Conservation (phyloP, 2,329 filamentous ascomycete genomes). For the Neonectria coccinea region DNA sequence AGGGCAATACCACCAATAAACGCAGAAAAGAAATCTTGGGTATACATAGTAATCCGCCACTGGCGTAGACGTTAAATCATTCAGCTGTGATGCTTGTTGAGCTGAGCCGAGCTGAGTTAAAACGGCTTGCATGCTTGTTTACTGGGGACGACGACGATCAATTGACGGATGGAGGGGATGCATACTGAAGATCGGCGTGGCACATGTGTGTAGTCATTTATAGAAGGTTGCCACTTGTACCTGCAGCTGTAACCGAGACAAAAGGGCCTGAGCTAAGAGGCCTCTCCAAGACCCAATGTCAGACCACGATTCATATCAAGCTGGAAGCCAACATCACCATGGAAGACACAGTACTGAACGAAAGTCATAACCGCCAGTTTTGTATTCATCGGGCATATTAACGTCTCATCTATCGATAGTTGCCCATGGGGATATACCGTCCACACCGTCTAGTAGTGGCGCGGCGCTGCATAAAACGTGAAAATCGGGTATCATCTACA, state of each 20-base stretch:
- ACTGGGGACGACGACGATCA: neutral
- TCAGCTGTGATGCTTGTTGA: neutral
- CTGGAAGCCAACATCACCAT: neutral
- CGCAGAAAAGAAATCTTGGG: no score
- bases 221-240: conserved; percentile 1
- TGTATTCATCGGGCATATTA: neutral
- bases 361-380: neutral
- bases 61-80: neutral
- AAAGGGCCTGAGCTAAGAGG: neutral
- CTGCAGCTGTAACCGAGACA: neutral
- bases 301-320: neutral
- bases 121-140: neutral
- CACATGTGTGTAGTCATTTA: neutral
- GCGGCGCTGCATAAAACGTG: conserved; percentile 1
- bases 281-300: neutral
- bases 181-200: neutral
- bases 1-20: neutral
- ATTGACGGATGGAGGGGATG: neutral
- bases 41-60: neutral
- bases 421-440: neutral
- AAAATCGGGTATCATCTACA: conserved; percentile 1
- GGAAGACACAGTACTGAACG: neutral
- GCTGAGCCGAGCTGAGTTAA: neutral
- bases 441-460: neutral
- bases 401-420: neutral